Percentiles rank a stretch among this genome's conserved stretches.
phyloP scores from a whole-genome alignment of 768 basidiomycete genomes.

The Termitomyces sp. region DNA sequence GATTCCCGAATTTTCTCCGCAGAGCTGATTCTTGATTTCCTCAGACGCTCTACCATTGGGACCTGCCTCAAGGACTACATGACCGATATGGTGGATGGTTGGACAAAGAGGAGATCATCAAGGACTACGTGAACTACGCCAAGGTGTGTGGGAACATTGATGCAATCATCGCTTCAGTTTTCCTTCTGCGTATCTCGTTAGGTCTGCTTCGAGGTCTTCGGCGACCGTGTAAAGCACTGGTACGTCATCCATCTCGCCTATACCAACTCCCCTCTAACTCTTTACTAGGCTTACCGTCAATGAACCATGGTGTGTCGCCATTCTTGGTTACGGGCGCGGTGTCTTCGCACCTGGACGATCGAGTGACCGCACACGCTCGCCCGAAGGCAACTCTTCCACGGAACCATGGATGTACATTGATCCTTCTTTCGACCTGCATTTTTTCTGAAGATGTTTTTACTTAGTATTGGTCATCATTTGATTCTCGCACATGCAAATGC shows the following conservation, averaged over 20 bases:
- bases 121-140: conserved; percentile 63
- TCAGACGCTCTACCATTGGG: conserved; percentile 77
- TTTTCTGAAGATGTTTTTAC: not conserved
- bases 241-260: conserved; percentile 19
- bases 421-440: not conserved
- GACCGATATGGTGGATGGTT: conserved; percentile 77
- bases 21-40: not conserved
- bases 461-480: conserved; percentile 62
- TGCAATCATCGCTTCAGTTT: conserved; percentile 8
- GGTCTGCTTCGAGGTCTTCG: conserved; percentile 74
- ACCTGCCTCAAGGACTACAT: conserved; percentile 70
- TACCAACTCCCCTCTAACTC: conserved; percentile 17
- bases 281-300: conserved; percentile 65
- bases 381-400: conserved; percentile 60
- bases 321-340: conserved; percentile 68
- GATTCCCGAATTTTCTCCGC: not conserved
- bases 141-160: conserved; percentile 29
- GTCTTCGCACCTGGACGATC: conserved; percentile 70
- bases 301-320: conserved; percentile 71
- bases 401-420: conserved; percentile 66
- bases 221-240: conserved; percentile 77
- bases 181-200: conserved; percentile 17
- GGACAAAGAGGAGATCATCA: conserved; percentile 65
- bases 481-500: conserved; percentile 70
- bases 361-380: conserved; percentile 56